A percentile compares a stretch with the other conserved stretches of the same genome.
Evolutionary conservation across 257 asterid genomes (phyloP).

Genomic region (Striga asiatica): DNA sequence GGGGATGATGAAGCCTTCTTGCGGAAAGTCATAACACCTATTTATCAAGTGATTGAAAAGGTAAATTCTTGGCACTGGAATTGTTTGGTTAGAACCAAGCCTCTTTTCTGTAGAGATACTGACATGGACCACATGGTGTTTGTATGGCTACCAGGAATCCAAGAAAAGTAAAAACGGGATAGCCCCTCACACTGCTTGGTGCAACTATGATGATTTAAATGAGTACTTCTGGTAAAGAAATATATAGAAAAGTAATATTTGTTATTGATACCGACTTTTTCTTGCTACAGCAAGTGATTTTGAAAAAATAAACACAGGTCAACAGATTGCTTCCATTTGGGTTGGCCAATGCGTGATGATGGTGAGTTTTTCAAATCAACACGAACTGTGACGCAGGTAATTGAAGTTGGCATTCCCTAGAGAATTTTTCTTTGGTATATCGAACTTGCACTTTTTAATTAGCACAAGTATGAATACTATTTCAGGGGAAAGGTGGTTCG

Average conservation of each 20-base stretch:
- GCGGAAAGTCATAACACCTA: constrained; percentile 80
- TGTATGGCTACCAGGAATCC: constrained; percentile 54
- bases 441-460: constrained; percentile 17
- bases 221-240: constrained; percentile 80
- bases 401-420: constrained; percentile 1
- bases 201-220: constrained; percentile 94
- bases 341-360: constrained; percentile 99
- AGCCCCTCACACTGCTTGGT: constrained; percentile 89
- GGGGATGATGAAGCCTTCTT: constrained; percentile 91
- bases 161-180: constrained; percentile 65
- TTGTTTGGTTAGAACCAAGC: constrained; percentile 2
- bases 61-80: constrained; percentile 28
- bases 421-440: neutral
- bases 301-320: constrained; percentile 47
- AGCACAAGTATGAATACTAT: constrained; percentile 15
- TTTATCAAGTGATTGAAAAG: constrained; percentile 82
- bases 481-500: constrained; percentile 60
- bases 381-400: constrained; percentile 41
- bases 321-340: constrained; percentile 78
- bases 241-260: constrained; percentile 9
- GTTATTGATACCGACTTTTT: constrained; percentile 10
- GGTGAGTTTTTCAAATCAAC: constrained; percentile 82
- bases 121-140: constrained; percentile 15
- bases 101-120: constrained; percentile 11
- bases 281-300: constrained; percentile 11